A percentile compares a stretch with the other conserved stretches of the same genome.
Conservation (phyloP, 139 green algal species). For the Bryopsis sp. region DNA sequence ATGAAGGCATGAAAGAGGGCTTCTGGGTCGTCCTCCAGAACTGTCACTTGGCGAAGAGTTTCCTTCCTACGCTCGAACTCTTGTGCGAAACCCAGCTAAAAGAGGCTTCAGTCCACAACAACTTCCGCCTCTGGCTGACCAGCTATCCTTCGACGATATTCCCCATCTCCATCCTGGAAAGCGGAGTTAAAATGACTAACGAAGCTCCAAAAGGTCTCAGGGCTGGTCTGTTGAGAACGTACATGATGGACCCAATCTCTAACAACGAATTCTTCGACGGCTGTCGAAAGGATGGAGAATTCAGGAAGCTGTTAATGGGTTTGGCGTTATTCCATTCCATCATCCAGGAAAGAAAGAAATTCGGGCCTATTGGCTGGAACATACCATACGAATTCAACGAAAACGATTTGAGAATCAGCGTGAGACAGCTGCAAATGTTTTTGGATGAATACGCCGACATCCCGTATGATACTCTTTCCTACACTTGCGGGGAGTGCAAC, state of each 20-base stretch:
- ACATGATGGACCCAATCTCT: constrained; percentile 56
- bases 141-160: constrained; percentile 54
- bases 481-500: constrained; percentile 65
- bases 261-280: constrained; percentile 56
- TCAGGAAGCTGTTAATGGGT: constrained; percentile 60
- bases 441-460: constrained; percentile 43
- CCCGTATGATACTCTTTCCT: constrained; percentile 54
- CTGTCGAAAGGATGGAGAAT: constrained; percentile 46
- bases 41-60: constrained; percentile 68
- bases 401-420: constrained; percentile 56
- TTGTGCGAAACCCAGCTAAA: constrained; percentile 61
- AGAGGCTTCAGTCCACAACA: constrained; percentile 43
- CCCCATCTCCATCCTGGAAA: constrained; percentile 62
- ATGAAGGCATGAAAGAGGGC: constrained; percentile 46
- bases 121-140: constrained; percentile 65
- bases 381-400: constrained; percentile 62
- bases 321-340: constrained; percentile 69
- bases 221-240: constrained; percentile 49
- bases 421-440: constrained; percentile 61
- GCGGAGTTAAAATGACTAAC: constrained; percentile 78
- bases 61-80: constrained; percentile 60
- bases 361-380: constrained; percentile 56
- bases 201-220: constrained; percentile 56
- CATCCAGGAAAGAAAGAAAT: constrained; percentile 49
- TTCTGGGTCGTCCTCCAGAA: constrained; percentile 75